phyloP scores from a whole-genome alignment of 257 asterid genomes.

The Euphrasia confusa region DNA sequence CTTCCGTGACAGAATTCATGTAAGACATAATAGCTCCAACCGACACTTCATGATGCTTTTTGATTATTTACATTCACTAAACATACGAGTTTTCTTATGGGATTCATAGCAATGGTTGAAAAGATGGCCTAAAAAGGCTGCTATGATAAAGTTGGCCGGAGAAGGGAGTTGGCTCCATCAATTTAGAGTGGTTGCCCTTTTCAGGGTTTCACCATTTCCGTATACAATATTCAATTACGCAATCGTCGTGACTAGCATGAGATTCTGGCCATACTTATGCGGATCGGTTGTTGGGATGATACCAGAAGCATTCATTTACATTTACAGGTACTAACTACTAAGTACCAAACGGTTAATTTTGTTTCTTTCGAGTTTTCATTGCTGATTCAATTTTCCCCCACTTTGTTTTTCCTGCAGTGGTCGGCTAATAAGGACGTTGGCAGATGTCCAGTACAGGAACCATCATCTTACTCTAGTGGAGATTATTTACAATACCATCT shows the following conservation, averaged over 20 bases:
- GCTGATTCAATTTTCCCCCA: slow-evolving; percentile 13
- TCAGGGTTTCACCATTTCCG: slow-evolving; percentile 84
- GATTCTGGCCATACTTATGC: slow-evolving; percentile 84
- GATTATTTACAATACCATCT: slow-evolving; percentile 62
- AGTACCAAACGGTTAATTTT: not conserved
- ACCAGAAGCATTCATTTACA: slow-evolving; percentile 91
- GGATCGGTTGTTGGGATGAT: slow-evolving; percentile 91
- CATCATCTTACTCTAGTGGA: slow-evolving; percentile 66
- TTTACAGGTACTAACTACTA: slow-evolving; percentile 52
- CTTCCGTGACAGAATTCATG: slow-evolving; percentile 78
- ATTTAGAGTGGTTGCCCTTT: slow-evolving; percentile 76
- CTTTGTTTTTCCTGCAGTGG: slow-evolving; percentile 51
- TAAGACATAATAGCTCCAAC: slow-evolving; percentile 27
- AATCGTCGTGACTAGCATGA: slow-evolving; percentile 73
- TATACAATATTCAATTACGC: slow-evolving; percentile 89
- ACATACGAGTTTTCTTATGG: slow-evolving; percentile 1
- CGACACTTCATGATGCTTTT: not conserved
- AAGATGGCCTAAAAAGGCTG: slow-evolving; percentile 89
- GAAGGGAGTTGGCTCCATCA: slow-evolving; percentile 91
- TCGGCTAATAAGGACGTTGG: slow-evolving; percentile 70
- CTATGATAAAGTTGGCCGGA: slow-evolving; percentile 76
- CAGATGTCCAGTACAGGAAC: slow-evolving; percentile 75
- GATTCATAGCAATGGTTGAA: slow-evolving; percentile 72
- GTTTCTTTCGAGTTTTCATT: not conserved
- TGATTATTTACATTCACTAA: not conserved